Base-by-base conservation (phyloP, 768 basidiomycete genomes). In the Boletus rubroflammeus region DNA sequence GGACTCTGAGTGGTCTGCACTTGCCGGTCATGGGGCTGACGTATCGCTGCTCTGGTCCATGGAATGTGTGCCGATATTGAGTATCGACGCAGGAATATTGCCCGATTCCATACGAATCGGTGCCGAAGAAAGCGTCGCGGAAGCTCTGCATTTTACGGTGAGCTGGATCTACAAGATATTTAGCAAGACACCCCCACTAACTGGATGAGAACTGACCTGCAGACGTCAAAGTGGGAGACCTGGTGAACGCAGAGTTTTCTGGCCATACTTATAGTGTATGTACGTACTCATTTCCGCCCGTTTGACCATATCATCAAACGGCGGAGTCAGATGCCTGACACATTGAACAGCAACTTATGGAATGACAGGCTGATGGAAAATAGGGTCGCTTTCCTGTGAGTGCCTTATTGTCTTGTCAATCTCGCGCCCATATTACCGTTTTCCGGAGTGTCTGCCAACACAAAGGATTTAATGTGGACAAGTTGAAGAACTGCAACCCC, bases 1-100 rank as follows among this genome's bases (percentile, higher is more conserved):
- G 66, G n/a, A 69, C 55, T 11, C 25, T 0, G 21, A 69, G 65
- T 13, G 21, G 51, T 42, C 21, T 69, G 41, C 67, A 67, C 43
- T 7, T 19, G 21, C 65, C 67, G 5, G 54, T 59, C 21, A 53
- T 43, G 9, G 62, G 50, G 23, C 65, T 69, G 51, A 67, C 54
- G 17, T 67, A 67, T 51, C 65, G 55, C 29, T 64, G 53, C 21
- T 46, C 49, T 23, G 11, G 2, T 3, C 57, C 65, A 7, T 67
- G 65, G 8, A 11, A 19, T 4, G 34, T 47, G 17, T 40, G 56
- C 13, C 55, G 63, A 48, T 59, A 58, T 34, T 69, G 66, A 15
- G 15, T 53, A 39, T 55, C 66, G 9, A 35, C 53, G 35, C 65
- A 67, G 19, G n/a, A 43, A 25, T 38, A 2, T 8, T 28, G 8